These are phyloP conservation scores for Begonia peltatifolia DNA, from an alignment of 306 rosid genomes.

Conservation along the genomic window DNA sequence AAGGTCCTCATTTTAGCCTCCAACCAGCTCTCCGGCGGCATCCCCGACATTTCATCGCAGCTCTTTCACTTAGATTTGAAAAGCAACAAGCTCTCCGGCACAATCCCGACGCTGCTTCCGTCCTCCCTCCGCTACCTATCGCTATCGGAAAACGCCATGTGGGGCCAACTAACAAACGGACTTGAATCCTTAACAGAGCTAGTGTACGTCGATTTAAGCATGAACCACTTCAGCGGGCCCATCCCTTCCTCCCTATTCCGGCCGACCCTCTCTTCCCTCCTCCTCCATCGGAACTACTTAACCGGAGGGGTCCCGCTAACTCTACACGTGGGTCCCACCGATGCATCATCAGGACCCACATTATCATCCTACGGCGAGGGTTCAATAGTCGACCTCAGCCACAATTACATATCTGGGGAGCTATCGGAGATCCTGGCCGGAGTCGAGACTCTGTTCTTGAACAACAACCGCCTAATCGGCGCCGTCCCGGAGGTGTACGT, in stretches of 20 bases:
- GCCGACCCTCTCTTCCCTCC: constrained; percentile 31
- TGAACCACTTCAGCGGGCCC: constrained; percentile 50
- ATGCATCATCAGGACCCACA: not conserved
- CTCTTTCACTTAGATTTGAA: constrained; percentile 53
- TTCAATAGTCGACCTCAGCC: constrained; percentile 56
- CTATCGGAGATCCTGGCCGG: constrained; percentile 31
- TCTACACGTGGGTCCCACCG: not conserved
- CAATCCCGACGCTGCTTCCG: constrained; percentile 30
- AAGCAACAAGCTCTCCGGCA: constrained; percentile 31
- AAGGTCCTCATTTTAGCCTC: constrained; percentile 45
- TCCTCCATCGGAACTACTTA: constrained; percentile 55
- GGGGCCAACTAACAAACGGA: constrained; percentile 52
- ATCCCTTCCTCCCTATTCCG: constrained; percentile 41
- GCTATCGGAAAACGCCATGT: constrained; percentile 29
- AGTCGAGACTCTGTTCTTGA: constrained; percentile 53
- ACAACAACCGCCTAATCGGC: constrained; percentile 49
- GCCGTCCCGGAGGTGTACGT: constrained; percentile 49
- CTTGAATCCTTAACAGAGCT: constrained; percentile 31
- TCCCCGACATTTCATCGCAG: constrained; percentile 29
- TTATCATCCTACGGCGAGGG: constrained; percentile 28
- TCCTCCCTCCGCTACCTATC: constrained; percentile 57
- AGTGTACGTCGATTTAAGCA: constrained; percentile 43
- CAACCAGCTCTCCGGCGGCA: constrained; percentile 27
- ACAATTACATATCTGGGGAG: constrained; percentile 36
- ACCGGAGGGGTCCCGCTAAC: constrained; percentile 38